Percentiles rank a stretch among this genome's conserved stretches.
phyloP scores from a whole-genome alignment of 2,329 filamentous ascomycete genomes.

The Fusarium pseudonygamai region DNA sequence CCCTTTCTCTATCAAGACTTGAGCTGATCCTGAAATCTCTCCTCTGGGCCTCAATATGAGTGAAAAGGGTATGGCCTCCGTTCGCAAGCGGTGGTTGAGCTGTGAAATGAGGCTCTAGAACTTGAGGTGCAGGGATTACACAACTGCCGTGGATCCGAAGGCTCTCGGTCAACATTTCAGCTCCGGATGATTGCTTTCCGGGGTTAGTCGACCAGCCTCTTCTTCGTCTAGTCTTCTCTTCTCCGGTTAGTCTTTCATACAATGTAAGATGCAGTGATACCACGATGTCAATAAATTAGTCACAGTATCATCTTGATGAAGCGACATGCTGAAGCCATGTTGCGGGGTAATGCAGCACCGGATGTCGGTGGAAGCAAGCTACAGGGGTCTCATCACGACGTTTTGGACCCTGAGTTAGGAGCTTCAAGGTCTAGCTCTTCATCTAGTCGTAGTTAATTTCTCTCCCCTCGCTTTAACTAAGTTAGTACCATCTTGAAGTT shows the following conservation, averaged over 20 bases:
- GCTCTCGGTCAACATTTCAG: neutral
- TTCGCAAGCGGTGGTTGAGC: neutral
- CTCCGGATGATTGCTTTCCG: neutral
- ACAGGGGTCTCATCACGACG: neutral
- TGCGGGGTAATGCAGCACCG: neutral
- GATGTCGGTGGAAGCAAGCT: neutral
- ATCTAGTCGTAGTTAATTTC: neutral
- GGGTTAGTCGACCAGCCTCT: neutral
- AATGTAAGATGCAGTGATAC: neutral
- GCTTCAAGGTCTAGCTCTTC: fast-evolving
- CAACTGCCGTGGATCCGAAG: neutral
- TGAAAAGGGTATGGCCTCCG: neutral
- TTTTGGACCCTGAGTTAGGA: neutral
- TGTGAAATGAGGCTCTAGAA: neutral
- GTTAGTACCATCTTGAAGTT: neutral
- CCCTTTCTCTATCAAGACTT: too few species aligned
- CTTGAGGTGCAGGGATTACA: neutral
- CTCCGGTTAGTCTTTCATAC: too few species aligned
- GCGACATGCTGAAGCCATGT: neutral
- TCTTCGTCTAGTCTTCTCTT: neutral
- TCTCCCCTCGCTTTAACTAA: neutral
- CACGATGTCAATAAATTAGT: neutral
- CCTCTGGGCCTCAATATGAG: too few species aligned
- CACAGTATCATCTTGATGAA: neutral
- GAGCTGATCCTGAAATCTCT: too few species aligned